Evolutionary conservation across 805 yeast genomes (phyloP), one percentile per base, ranked within the genome.

Genomic region (Myxozyma mucilagina): DNA sequence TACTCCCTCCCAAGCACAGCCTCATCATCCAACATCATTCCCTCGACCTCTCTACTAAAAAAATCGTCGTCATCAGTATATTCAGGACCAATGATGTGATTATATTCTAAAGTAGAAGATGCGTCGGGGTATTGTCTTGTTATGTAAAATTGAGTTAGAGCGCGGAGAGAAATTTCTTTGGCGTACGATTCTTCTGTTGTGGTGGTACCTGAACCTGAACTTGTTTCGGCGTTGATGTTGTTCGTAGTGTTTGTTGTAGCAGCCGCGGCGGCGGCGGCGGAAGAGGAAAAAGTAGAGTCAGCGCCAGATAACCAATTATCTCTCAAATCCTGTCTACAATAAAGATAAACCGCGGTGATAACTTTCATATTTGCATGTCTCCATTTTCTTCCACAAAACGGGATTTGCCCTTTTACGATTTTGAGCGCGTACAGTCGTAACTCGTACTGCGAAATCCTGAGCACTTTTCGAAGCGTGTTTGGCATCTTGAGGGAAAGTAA

Each of bases 351-450:
- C 62, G 89, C 86, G 0, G 97, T 90, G 4, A 93, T 89, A 49
- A 94, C 78, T 66, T 92, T 97, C 97, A 94, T 93, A 71, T 93
- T 94, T 29, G 58, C 83, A 13, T 91, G 83, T 68, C 91, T 86
- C 99, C 99, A 93, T 73, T 92, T 91, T 61, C 94, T 85, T 18
- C 97, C 97, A 69, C 90, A 92, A 74, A 87, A 90, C 0, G 97
- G 97, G 1, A 91, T 85, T 53, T 91, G 80, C 64, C 88, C 85
- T 72, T 89, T 91, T 61, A 92, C 77, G 0, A 89, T 81, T 69
- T 85, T 86, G 68, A 92, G 76, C 3, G 89, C 84, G 0, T 96
- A 92, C 53, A 78, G 78, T 75, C 88, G 86, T 29, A 90, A 73
- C 9, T 80, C 80, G 29, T 76, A 71, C 69, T 89, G 90, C 70